Base-by-base conservation (phyloP, 108 stramenopile genomes). In the Skeletonema grethae region DNA sequence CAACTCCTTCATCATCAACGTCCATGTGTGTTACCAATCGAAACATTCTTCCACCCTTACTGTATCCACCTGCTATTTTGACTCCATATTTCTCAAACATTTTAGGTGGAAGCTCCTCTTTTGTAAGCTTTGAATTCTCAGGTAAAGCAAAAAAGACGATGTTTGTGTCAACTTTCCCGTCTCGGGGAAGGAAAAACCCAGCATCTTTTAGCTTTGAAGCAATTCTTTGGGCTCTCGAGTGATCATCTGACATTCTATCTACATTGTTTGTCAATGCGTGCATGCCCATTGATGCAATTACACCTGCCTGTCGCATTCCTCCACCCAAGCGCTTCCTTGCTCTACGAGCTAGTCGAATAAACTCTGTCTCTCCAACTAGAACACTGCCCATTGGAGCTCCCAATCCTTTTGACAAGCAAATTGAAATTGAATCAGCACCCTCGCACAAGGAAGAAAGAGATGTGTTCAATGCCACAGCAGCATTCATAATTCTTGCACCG, bases 341-440 rank as follows among this genome's bases (percentile, higher is more conserved):
- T 61, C 96, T 84, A 57, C 88, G 79, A 7, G 98, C 97, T 61
- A 90, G 71, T 29, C 75, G 81, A 57, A 96, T 93, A 39, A 92
- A 82, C 24, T 92, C 95, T 0, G 18, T 50, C 3, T 86, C 73
- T 9, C 97, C 98, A 11, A 93, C 95, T 32, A 99, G 79, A 20
- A 98, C 87, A 30, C 92, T 90, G 1, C 99, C 99, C 45, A 96
- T 82, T 0, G 99, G 99, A 5, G 98, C 90, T 10, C 99, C 98
- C 62, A 99, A 71, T 20, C 97, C 99, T 82, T 99, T 99, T 55
- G 96, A 96, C 50, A 98, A 86, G 80, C 99, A 99, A 24, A 98
- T 83, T 5, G 92, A 84, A 38, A 98, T 88, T 65, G 92, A 89
- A 79, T 98, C 97, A 9, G 90, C 94, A 22, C 77, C 64, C 22